Base-by-base conservation (phyloP, 1,139 yeast species). In the Lodderomyces metapsilosis region DNA sequence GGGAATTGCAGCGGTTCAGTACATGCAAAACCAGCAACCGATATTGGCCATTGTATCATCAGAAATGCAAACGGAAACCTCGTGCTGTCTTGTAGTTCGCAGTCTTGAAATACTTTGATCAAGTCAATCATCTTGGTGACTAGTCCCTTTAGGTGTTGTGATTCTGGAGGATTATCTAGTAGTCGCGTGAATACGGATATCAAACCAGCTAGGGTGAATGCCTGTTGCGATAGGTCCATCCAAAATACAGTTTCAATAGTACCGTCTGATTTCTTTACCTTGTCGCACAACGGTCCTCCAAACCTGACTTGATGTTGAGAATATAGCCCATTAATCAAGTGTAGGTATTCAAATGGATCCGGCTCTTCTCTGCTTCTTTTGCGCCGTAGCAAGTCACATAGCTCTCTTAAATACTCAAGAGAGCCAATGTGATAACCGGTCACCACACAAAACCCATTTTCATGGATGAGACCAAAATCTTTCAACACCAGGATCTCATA, bases 31-130 rank as follows among this genome's bases (percentile, higher is more conserved):
- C 86, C 88, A 1, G 82, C 77, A 3, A 78, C 66, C 40, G 75
- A 63, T 52, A 79, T 73, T 15, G 84, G 80, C 69, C 82, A 74
- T 50, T 80, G 84, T 15, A 82, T 52, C 66, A 72, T 60, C 64
- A 70, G 59, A 25, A 63, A 50, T 6, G 62, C 52, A 41, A 43
- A 44, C 40, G 54, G 16, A 11, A 36, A 18, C 15, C 22, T n/a
- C 12, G 22, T 36, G 7, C 30, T 18, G 9, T 33, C 33, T 38
- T 45, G 13, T 51, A 59, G 50, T 25, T 17, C 59, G 50, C 37
- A 52, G 12, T 24, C 44, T 44, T 35, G 49, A 33, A 65, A 53
- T 34, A 55, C 56, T 21, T 47, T 45, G 15, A 53, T 52, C 42
- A 50, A 54, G 21, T 64, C 57, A 49, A 59, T 56, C 12, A 61